Conservation (phyloP, 179 eudicot species). For the Silene coronaria region DNA sequence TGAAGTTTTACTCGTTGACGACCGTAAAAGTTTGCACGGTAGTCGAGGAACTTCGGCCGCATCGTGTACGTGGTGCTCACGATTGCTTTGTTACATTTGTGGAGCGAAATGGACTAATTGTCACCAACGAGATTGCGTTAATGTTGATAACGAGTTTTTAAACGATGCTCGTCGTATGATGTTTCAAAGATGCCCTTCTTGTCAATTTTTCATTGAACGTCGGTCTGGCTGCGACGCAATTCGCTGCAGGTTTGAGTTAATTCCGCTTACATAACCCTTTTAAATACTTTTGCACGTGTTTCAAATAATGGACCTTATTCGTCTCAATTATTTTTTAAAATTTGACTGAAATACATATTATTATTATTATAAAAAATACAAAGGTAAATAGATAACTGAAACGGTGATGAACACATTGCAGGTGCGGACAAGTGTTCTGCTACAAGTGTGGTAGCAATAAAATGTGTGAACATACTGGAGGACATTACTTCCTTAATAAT, state of each 20-base stretch:
- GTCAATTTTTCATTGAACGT: conserved; percentile 1
- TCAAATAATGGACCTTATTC: too few relatives aligned
- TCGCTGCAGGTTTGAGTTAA: conserved; percentile 1
- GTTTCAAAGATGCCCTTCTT: background rate
- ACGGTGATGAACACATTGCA: too few relatives aligned
- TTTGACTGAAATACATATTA: background rate
- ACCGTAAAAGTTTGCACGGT: too few relatives aligned
- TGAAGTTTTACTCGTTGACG: background rate
- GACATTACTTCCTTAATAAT: too few relatives aligned
- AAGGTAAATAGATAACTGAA: too few relatives aligned
- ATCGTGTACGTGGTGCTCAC: background rate
- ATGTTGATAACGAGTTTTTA: background rate
- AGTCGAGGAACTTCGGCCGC: background rate
- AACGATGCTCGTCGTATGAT: background rate
- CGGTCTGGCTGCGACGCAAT: background rate
- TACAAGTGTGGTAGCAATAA: too few relatives aligned
- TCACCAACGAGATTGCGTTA: background rate
- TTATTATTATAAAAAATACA: too few relatives aligned
- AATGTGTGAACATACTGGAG: too few relatives aligned
- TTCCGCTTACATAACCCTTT: background rate
- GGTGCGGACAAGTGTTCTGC: too few relatives aligned
- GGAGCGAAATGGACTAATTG: background rate
- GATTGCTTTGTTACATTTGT: background rate
- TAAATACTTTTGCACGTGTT: too few relatives aligned
- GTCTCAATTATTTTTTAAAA: too few relatives aligned